These are phyloP conservation scores for Jaminaea rosea DNA, from an alignment of 1,284 basidiomycete species.

Conservation along the genomic window DNA sequence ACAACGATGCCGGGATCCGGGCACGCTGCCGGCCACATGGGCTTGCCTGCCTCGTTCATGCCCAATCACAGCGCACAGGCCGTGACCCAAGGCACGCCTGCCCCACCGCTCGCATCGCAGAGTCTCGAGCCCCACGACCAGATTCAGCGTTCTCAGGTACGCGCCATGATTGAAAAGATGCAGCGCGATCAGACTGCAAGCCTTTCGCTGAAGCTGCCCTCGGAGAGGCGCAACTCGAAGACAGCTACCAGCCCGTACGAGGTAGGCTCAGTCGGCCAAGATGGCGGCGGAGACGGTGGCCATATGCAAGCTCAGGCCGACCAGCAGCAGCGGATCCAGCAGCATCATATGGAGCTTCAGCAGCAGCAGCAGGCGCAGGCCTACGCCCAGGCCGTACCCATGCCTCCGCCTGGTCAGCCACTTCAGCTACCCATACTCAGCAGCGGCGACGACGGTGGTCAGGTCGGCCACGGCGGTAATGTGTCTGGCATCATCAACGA, in stretches of 20 bases:
- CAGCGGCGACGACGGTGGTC: neutral
- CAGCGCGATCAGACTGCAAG: neutral
- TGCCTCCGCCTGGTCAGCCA: neutral
- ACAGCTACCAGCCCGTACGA: slow-evolving; percentile 2
- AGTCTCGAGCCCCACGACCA: neutral
- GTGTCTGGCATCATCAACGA: too few relatives aligned
- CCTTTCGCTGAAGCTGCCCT: neutral
- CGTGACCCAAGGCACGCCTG: neutral
- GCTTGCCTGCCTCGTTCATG: neutral
- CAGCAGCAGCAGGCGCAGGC: slow-evolving; percentile 6
- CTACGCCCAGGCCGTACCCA: neutral
- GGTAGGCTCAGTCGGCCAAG: too few relatives aligned
- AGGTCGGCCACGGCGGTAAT: neutral
- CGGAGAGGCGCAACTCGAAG: neutral
- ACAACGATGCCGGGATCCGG: too few relatives aligned
- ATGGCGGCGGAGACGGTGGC: slow-evolving; percentile 29
- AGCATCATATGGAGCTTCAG: slow-evolving; percentile 30
- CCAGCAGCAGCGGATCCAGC: slow-evolving; percentile 33
- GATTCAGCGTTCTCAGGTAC: neutral
- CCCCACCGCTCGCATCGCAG: too few relatives aligned
- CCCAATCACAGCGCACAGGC: neutral
- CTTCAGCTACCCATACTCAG: neutral
- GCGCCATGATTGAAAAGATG: neutral
- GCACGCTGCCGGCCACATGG: neutral
- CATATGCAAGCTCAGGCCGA: slow-evolving; percentile 34